Evolutionary conservation across 2,329 filamentous ascomycete species (phyloP), one percentile per base, ranked within the genome.

Genomic region (Fusarium graminum): DNA sequence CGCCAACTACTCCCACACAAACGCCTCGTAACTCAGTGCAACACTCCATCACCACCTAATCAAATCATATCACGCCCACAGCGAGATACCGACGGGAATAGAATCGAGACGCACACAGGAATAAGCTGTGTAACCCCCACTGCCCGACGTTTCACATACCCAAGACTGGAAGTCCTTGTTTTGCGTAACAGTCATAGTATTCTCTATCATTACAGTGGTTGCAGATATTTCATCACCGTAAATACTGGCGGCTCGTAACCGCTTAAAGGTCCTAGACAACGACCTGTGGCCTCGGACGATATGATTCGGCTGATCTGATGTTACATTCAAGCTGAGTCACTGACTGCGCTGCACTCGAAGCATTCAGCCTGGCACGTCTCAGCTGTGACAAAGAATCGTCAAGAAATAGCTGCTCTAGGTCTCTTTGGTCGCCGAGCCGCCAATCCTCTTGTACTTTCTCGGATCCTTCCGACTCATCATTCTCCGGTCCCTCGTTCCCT

Each of bases 401-500:
- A 42, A 36, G 13, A 22, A 44, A 43, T n/a, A 26, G n/a, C 52
- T 52, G 28, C 19, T 36, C 42, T 69, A 60, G 32, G 39, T 52
- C 46, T 69, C 69, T 63, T 52, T 69, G 38, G 65, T 49, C 36
- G 62, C 64, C 28, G 67, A 66, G 17, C 72, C 74, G 12, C 85
- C 86, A 39, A 86, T 74, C 50, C 90, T 82, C 75, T 88, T 90
- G 75, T 88, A 88, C 81, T 93, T 93, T 72, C 90, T 84, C 73
- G 88, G 88, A 77, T 93, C 90, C 78, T 92, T 93, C 60, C 88
- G 83, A 71, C 88, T 91, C 92, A 94, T 94, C 72, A 84, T 79
- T 30, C 79, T 80, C 76, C 83, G 86, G 74, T 93, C 90, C 62
- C 92, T 82, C n/a, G 91, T 94, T 2, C 91, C 91, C 75, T 91